These are phyloP conservation scores for Beauveria brongniartii DNA, from an alignment of 2,329 filamentous ascomycete species.

Conservation along the genomic window DNA sequence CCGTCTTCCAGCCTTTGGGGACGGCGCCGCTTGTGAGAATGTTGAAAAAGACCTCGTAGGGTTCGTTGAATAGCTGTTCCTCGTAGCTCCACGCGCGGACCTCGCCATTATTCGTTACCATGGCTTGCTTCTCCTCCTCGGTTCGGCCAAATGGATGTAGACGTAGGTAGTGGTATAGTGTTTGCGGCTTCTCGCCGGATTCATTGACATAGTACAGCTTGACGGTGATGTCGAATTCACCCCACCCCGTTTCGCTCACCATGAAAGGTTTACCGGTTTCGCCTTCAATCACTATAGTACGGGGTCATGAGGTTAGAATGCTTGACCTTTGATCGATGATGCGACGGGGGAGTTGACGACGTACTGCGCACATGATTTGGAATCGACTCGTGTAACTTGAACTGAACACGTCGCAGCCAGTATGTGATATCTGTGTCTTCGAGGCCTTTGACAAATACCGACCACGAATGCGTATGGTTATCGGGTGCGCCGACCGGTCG, in stretches of 20 bases:
- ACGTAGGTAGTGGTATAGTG: slow-evolving; percentile 86
- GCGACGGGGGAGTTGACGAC: slow-evolving; percentile 26
- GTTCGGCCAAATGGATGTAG: slow-evolving; percentile 84
- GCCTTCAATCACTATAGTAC: slow-evolving; percentile 55
- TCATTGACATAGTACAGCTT: slow-evolving; percentile 89
- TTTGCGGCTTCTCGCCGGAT: slow-evolving; percentile 86
- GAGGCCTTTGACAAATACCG: slow-evolving; percentile 84
- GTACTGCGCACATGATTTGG: slow-evolving; percentile 76
- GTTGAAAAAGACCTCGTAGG: slow-evolving; percentile 86
- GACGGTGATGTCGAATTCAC: slow-evolving; percentile 94
- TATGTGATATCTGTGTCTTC: slow-evolving; percentile 88
- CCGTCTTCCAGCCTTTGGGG: slow-evolving; percentile 34
- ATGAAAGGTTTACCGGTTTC: slow-evolving; percentile 63
- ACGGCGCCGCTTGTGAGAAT: slow-evolving; percentile 68
- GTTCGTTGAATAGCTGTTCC: slow-evolving; percentile 95
- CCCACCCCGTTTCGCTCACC: slow-evolving; percentile 91
- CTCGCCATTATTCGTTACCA: slow-evolving; percentile 49
- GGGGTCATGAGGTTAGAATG: background rate
- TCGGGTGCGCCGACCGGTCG: slow-evolving; percentile 69
- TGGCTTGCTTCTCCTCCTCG: slow-evolving; percentile 60
- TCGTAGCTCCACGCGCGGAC: slow-evolving; percentile 81
- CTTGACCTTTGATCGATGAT: background rate
- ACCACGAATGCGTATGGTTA: slow-evolving; percentile 95
- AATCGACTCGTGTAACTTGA: slow-evolving; percentile 97
- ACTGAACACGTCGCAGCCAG: slow-evolving; percentile 95